Conservation (phyloP, 495 filamentous ascomycete species). For the Lepraria neglecta region DNA sequence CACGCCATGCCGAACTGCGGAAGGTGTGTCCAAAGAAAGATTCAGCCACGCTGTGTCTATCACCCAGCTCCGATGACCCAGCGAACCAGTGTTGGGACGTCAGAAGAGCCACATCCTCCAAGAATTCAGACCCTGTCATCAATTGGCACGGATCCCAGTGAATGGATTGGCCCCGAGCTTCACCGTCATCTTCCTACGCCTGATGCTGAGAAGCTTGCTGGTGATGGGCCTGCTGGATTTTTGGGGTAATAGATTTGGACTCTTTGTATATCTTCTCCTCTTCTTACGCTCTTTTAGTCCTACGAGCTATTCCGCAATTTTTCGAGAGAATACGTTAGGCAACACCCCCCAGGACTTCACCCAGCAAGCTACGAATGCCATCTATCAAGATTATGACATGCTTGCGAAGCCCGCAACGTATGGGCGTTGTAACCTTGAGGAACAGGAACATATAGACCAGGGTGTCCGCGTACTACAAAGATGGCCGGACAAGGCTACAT, state of each 20-base stretch:
- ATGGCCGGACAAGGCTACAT: slow-evolving; percentile 34
- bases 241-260: slow-evolving; percentile 40
- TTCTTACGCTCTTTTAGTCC: not conserved
- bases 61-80: slow-evolving; percentile 43
- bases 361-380: not conserved
- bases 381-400: not conserved
- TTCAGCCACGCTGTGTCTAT: slow-evolving; percentile 37
- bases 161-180: slow-evolving; percentile 6
- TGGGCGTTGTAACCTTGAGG: slow-evolving; percentile 27
- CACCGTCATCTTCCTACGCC: slow-evolving; percentile 7
- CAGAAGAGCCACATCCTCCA: not conserved
- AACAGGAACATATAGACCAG: slow-evolving; percentile 35
- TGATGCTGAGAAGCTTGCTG: not conserved
- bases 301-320: slow-evolving; percentile 42
- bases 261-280: not conserved
- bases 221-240: slow-evolving; percentile 35
- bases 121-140: not conserved
- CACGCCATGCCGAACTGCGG: slow-evolving; percentile 39
- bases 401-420: no score
- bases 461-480: slow-evolving; percentile 41
- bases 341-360: slow-evolving; percentile 25
- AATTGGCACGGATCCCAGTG: slow-evolving; percentile 3
- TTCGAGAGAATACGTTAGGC: slow-evolving; percentile 33
- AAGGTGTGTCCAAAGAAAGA: slow-evolving; percentile 35
- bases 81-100: slow-evolving; percentile 6